Conservation (phyloP, 208 protist genomes). For the Plasmodiophora brassicae region DNA sequence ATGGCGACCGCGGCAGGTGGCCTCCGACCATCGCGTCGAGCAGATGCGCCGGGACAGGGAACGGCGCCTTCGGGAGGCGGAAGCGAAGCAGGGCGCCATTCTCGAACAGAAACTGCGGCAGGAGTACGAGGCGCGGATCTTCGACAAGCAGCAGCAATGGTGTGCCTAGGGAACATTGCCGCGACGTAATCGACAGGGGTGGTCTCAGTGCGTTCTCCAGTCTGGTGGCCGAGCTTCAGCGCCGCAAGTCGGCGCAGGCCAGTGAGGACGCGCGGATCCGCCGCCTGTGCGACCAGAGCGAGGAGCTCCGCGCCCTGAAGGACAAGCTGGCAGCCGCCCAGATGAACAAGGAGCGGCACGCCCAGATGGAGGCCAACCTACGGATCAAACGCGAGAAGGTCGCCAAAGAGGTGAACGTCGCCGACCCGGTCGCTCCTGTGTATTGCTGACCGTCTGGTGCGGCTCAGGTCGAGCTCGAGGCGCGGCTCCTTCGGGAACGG, state of each 20-base stretch:
- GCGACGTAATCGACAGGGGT: too few species aligned
- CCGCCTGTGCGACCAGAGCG: slow-evolving; percentile 26
- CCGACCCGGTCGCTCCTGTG: not conserved
- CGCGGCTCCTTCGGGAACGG: not conserved
- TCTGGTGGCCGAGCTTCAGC: slow-evolving; percentile 15
- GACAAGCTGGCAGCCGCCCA: slow-evolving; percentile 51
- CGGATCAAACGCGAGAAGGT: not conserved
- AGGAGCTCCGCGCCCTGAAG: slow-evolving; percentile 51
- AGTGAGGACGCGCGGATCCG: slow-evolving; percentile 2
- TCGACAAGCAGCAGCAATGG: slow-evolving; percentile 12
- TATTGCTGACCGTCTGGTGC: not conserved
- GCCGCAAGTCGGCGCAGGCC: not conserved
- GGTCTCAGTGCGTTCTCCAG: not conserved
- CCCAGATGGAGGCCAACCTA: slow-evolving; percentile 41
- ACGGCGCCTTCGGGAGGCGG: not conserved
- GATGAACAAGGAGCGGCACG: slow-evolving; percentile 52
- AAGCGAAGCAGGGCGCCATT: not conserved
- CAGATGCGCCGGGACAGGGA: not conserved
- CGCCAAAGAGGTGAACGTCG: not conserved
- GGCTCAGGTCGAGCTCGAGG: not conserved
- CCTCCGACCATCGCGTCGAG: not conserved
- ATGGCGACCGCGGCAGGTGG: not conserved
- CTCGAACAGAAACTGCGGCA: slow-evolving; percentile 19
- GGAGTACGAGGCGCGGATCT: not conserved
- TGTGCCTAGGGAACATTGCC: not conserved